Base-by-base conservation (phyloP, 371 early-diverging fungal species). In the Mucor saturninus region DNA sequence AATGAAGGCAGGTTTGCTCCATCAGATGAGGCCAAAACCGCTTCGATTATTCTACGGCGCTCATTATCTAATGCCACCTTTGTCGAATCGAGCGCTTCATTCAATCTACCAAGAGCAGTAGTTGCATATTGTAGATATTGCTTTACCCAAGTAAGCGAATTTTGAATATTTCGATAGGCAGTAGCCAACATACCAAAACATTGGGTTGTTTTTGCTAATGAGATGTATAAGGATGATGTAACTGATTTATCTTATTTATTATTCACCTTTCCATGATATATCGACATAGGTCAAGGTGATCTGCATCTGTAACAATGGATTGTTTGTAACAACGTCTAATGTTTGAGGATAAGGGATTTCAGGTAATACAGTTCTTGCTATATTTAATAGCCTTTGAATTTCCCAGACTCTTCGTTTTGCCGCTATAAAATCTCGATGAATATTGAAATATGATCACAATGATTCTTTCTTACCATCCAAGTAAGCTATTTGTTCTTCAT, bases 281-380 rank as follows among this genome's bases (percentile, higher is more conserved):
- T 79, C 79, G 10, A 79, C 64, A 30, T 64, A 74, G 10, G 51
- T 69, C 11, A 62, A 31, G 40, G 67, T 61, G 9, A 80, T 40
- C 28, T 65, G 70, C 57, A 80, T 61, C 0, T 59, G 39, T 9
- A 80, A 45, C 31, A 80, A 48, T 31, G 62, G 32, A 48, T 80
- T 80, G 49, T 75, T 72, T 32, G 67, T 74, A 4, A 77, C 74
- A 2, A 75, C 65, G 55, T 80, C 74, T 30, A 77, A 54, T 21
- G 71, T 67, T 29, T 61, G 74, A 40, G 80, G 76, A 38, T 75
- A 63, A 37, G 80, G 80, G 4, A 80, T 73, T 42, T 80, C 80
- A 3, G 80, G 80, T 40, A 80, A 52, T 4, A 67, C 50, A 15
- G 71, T 71, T 7, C 80, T 68, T 0, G 69, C 76, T 14, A 61